phyloP scores from a whole-genome alignment of 2,329 filamentous ascomycete species.

The Leptographium radiaticola region DNA sequence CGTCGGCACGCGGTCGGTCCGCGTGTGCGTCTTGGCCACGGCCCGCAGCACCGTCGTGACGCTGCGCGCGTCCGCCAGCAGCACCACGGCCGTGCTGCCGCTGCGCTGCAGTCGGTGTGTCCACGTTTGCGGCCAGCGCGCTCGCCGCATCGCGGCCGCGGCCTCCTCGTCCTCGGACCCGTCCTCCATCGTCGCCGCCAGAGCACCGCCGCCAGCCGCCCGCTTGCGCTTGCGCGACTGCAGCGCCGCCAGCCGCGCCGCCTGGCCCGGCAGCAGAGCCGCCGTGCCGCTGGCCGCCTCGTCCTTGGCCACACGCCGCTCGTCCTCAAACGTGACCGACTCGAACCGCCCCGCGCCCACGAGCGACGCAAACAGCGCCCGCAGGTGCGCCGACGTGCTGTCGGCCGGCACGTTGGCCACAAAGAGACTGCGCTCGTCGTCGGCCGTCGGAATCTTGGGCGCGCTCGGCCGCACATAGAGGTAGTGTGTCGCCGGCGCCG shows the following conservation, averaged over 20 bases:
- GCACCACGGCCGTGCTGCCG: conserved; percentile 66
- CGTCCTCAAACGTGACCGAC: conserved; percentile 59
- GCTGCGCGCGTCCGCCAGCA: conserved; percentile 73
- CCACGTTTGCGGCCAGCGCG: conserved; percentile 56
- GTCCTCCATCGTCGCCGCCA: conserved; percentile 1
- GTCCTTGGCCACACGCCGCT: conserved; percentile 26
- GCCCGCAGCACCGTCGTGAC: conserved; percentile 67
- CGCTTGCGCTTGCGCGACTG: conserved; percentile 38
- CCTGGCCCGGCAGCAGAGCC: conserved; percentile 32
- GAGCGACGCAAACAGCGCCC: conserved; percentile 59
- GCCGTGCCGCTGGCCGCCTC: conserved; percentile 12
- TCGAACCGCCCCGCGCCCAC: conserved; percentile 71
- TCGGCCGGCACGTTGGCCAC: conserved; percentile 83
- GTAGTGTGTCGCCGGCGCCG: conserved; percentile 57
- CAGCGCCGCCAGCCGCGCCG: conserved; percentile 23
- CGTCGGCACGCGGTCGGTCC: conserved; percentile 24
- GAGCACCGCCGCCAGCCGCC: conserved; percentile 9
- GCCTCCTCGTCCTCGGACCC: conserved; percentile 43
- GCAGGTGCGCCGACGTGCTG: conserved; percentile 64
- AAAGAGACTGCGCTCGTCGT: conserved; percentile 72
- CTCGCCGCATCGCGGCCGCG: conserved; percentile 21
- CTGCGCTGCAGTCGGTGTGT: conserved; percentile 55
- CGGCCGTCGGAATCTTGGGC: conserved; percentile 60
- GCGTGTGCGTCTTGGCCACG: conserved; percentile 45
- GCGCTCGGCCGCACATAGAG: conserved; percentile 76